phyloP scores from a whole-genome alignment of 2,329 filamentous ascomycete species.

The Xenosphaeropsis pyriputrescens region DNA sequence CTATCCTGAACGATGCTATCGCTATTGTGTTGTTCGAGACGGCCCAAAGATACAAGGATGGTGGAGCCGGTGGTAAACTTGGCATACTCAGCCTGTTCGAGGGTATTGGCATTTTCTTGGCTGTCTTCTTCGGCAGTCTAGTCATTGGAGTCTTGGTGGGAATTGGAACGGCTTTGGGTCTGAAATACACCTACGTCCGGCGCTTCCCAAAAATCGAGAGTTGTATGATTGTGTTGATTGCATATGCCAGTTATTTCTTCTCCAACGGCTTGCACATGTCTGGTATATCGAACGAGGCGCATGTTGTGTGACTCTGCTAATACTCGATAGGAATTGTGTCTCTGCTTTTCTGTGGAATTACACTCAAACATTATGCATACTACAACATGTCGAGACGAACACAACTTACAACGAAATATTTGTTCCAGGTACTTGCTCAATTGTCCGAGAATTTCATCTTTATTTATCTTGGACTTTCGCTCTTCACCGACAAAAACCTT shows the following conservation, averaged over 20 bases:
- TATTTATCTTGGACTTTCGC: conserved; percentile 88
- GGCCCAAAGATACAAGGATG: conserved; percentile 79
- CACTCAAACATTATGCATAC: conserved; percentile 96
- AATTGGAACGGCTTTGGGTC: conserved; percentile 68
- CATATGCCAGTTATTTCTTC: conserved; percentile 96
- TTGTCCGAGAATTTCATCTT: conserved; percentile 99
- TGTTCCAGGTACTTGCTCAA: conserved; percentile 90
- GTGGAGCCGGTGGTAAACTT: conserved; percentile 51
- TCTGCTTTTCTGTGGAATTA: conserved; percentile 93
- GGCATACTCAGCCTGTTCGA: conserved; percentile 77
- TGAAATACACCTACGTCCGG: conserved; percentile 91
- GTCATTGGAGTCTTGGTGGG: conserved; percentile 80
- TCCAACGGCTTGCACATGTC: conserved; percentile 93
- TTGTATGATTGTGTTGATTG: conserved; percentile 82
- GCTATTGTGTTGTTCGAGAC: conserved; percentile 98
- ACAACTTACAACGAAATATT: conserved; percentile 93
- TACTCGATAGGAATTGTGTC: conserved; percentile 56
- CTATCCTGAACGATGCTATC: conserved; percentile 94
- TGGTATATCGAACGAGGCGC: conserved; percentile 37
- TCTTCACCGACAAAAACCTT: conserved; percentile 82
- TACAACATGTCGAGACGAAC: conserved; percentile 99
- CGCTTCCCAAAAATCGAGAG: conserved; percentile 94
- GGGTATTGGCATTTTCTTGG: conserved; percentile 84
- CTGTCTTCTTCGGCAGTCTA: conserved; percentile 91
- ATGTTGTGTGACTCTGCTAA: conserved; percentile 2